Evolutionary conservation across 1,284 basidiomycete species (phyloP).

Genomic region (Ustilago sp.): DNA sequence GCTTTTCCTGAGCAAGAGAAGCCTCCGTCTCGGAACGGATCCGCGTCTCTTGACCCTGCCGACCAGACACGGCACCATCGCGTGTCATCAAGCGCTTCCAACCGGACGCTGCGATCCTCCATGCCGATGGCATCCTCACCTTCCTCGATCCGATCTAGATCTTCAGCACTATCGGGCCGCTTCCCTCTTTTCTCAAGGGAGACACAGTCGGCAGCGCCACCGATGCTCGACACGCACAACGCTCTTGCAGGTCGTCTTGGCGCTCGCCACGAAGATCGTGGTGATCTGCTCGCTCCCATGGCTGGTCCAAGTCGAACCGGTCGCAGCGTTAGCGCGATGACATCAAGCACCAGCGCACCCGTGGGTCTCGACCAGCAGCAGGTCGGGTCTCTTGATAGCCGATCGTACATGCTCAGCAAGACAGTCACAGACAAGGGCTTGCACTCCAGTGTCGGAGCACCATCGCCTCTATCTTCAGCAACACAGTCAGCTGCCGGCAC

Average conservation of each 20-base stretch:
- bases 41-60: slow-evolving; percentile 20
- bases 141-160: slow-evolving; percentile 51
- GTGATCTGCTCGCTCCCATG: slow-evolving; percentile 35
- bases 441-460: slow-evolving; percentile 18
- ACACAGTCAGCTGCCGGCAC: slow-evolving; percentile 17
- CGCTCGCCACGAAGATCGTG: slow-evolving; percentile 50
- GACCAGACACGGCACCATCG: slow-evolving; percentile 36
- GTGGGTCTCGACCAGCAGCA: slow-evolving; percentile 39
- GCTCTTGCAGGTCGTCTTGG: slow-evolving; percentile 57
- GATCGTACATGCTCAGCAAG: slow-evolving; percentile 20
- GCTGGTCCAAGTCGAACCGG: slow-evolving; percentile 28
- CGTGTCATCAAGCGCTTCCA: slow-evolving; percentile 48
- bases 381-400: slow-evolving; percentile 18
- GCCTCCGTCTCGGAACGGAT: slow-evolving; percentile 11
- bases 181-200: slow-evolving; percentile 44
- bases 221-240: slow-evolving; percentile 61
- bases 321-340: slow-evolving; percentile 35
- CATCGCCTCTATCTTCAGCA: slow-evolving; percentile 33
- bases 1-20: slow-evolving; percentile 20
- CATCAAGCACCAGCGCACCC: slow-evolving; percentile 44
- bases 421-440: slow-evolving; percentile 19
- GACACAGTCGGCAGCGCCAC: slow-evolving; percentile 48
- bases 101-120: slow-evolving; percentile 43
- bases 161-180: slow-evolving; percentile 45
- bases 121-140: slow-evolving; percentile 44